A percentile compares a stretch with the other conserved stretches of the same genome.
These are phyloP conservation scores for Strigomonas galati DNA, from an alignment of 208 protist species.

Conservation along the genomic window DNA sequence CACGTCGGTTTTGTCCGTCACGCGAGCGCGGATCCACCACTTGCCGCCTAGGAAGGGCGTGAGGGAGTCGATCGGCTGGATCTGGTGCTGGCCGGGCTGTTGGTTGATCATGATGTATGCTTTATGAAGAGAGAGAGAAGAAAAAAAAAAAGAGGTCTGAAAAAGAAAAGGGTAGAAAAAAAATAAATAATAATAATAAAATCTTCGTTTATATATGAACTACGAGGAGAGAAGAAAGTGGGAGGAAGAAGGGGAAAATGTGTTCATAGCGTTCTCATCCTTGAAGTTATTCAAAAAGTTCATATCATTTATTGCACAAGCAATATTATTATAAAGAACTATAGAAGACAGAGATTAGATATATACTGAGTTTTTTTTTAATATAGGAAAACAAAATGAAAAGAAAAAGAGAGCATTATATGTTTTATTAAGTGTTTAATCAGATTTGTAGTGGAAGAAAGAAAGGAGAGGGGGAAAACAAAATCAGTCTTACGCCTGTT, in stretches of 20 bases:
- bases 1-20: constrained; percentile 89
- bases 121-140: background rate
- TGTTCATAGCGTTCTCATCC: background rate
- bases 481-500: constrained; percentile 9
- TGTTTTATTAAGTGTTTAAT: background rate
- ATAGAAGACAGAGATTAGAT: background rate
- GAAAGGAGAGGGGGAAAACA: background rate
- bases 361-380: background rate
- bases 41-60: constrained; percentile 84
- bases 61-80: constrained; percentile 91
- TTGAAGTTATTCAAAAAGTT: background rate
- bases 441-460: background rate
- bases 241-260: background rate
- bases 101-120: constrained; percentile 3
- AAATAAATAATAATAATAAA: background rate
- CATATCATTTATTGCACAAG: constrained; percentile 2
- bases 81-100: constrained; percentile 71
- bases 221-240: background rate
- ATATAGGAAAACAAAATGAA: constrained; percentile 1
- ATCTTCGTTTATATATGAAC: background rate
- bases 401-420: constrained; percentile 2
- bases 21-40: constrained; percentile 90
- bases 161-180: background rate
- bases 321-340: background rate
- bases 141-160: background rate